Base-by-base conservation (phyloP, 2,329 filamentous ascomycete species). In the Cladosporium sp. region DNA sequence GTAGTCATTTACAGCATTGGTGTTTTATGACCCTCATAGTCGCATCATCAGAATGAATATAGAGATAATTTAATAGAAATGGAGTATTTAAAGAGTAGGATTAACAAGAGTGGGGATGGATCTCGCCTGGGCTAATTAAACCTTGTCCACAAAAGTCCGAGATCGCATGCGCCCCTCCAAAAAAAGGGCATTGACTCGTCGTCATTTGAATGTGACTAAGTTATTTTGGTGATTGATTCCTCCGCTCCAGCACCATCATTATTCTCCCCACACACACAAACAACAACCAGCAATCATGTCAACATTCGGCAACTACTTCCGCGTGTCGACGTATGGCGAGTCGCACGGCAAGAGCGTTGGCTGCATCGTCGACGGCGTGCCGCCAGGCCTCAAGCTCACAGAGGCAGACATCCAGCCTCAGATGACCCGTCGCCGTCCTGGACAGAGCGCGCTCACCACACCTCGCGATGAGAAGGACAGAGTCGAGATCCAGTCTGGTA, bases 271-370 rank as follows among this genome's bases (percentile, higher is more conserved):
- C 26, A 56, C 35, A 29, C 18, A 55, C 46, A 44, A 50, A 56
- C 33, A 35, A 35, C 33, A 55, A 29, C 21, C 35, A 44, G 16
- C 37, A 50, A 56, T 46, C 44, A 95, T 95, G 91, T 97, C 93
- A 73, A 94, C 91, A 65, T 97, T 96, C 80, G 93, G 93, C 72
- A 83, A 89, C 60, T 85, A 89, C 78, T 95, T 95, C 80, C 85
- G 85, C 73, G 91, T 96, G 71, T 93, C 91, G 69, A 96, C 91
- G 88, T 93, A 85, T 72, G 91, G 91, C 77, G 91, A 93, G 80
- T 96, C 91, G 65, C 94, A 97, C 82, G 96, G 94, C 83, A 90
- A 89, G 74, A 94, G 91, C 35, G 93, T 98, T 74, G 93, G 93
- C 76, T 96, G 92, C 82, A 97, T 98, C 74, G 89, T 98, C 80